Conservation (phyloP, 441 rosid species). For the Metrosideros polymorpha region DNA sequence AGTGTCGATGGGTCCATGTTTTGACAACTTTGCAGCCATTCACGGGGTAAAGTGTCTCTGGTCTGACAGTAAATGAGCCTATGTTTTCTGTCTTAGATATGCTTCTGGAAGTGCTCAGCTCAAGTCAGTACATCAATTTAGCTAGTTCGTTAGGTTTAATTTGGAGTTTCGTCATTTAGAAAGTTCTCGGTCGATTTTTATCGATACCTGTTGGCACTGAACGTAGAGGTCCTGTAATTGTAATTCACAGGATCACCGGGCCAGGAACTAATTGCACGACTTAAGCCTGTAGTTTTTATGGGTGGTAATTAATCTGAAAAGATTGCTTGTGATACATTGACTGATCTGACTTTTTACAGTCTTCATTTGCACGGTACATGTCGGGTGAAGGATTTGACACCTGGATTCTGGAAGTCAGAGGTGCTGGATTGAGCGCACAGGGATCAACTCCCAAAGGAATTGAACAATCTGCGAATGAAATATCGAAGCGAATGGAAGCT, state of each 20-base stretch:
- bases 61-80: background rate
- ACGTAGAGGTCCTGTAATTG: background rate
- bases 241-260: background rate
- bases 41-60: background rate
- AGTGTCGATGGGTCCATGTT: accelerated
- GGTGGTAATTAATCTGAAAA: background rate
- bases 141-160: background rate
- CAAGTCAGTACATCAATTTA: background rate
- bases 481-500: constrained; percentile 53
- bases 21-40: background rate
- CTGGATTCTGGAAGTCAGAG: constrained; percentile 95
- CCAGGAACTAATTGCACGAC: background rate
- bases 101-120: background rate
- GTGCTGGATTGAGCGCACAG: constrained; percentile 77
- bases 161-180: background rate
- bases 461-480: constrained; percentile 36
- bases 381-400: constrained; percentile 90
- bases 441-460: constrained; percentile 44
- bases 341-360: constrained; percentile 27
- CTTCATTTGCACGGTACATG: constrained; percentile 86
- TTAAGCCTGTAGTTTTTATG: background rate
- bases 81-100: background rate
- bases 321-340: background rate
- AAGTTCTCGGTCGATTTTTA: background rate
- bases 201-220: background rate